Percentiles rank a stretch among this genome's conserved stretches.
phyloP scores from a whole-genome alignment of 139 green algal species.

The Yamagishiella unicocca region DNA sequence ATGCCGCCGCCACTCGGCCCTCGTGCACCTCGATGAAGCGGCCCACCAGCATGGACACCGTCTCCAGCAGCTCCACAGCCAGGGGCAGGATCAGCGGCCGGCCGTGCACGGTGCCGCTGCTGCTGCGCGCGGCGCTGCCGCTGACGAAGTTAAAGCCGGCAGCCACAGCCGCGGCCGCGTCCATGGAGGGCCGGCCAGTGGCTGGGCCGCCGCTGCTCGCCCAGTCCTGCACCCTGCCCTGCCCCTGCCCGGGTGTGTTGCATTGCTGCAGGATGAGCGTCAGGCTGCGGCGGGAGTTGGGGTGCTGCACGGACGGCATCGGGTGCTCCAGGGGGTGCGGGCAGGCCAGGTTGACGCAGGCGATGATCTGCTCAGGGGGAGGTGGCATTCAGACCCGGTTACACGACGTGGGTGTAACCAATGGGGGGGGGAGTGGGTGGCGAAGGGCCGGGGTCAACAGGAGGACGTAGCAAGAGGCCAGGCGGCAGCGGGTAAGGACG shows the following conservation, averaged over 20 bases:
- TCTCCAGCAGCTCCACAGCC: slow-evolving; percentile 29
- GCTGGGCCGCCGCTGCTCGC: not conserved
- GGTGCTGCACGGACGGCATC: not conserved
- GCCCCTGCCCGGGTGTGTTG: not conserved
- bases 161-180: not conserved
- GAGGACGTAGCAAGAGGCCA: too few relatives aligned
- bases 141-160: not conserved
- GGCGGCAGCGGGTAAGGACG: too few relatives aligned
- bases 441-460: too few relatives aligned
- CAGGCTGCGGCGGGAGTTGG: slow-evolving; percentile 20
- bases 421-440: too few relatives aligned
- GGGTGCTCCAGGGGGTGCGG: slow-evolving; percentile 26
- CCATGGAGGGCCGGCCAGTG: not conserved
- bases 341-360: slow-evolving; percentile 41
- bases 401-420: too few relatives aligned
- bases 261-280: slow-evolving; percentile 16
- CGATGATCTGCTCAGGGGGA: not conserved
- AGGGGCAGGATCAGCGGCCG: slow-evolving; percentile 21
- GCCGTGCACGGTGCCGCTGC: not conserved
- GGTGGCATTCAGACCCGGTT: too few relatives aligned
- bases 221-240: not conserved
- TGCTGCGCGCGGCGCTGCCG: not conserved
- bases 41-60: not conserved
- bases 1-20: slow-evolving; percentile 17
- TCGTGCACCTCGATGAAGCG: slow-evolving; percentile 43